Base-by-base conservation (phyloP, 768 basidiomycete genomes). In the Collybiopsis luxurians region DNA sequence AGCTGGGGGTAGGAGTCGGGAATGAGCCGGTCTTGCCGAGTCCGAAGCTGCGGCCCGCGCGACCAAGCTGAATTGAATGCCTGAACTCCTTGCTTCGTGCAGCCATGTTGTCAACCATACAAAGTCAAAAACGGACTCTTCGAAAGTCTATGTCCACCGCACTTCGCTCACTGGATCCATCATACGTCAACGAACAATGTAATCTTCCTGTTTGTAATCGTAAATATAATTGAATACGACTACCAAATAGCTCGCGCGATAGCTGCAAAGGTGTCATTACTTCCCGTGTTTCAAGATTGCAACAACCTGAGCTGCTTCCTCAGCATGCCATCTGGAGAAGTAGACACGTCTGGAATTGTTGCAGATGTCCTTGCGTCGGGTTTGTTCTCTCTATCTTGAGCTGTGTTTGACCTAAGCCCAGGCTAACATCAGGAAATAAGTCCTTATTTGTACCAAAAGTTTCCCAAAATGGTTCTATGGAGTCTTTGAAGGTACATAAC, bases 261-360 rank as follows among this genome's bases (percentile, higher is more conserved):
- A 51, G 68, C 76, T 5, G 66, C 68, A 12, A 75, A 73, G 56
- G 72, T 91, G 27, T 61, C 85, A 19, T 65, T 77, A 0, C 68
- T 84, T 17, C 74, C 85, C 1, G 73, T 75, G 9, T 87, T 90
- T 62, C 68, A 75, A 34, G 63, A 64, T 38, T 78, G 76, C 50
- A 76, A 69, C 50, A 73, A 74, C 4, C 67, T 91, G 28, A 85
- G 88, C 72, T 92, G 90, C 68, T 92, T 87, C 67, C 74, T 92
- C 40, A 91, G 83, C 69, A 91, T 92, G 90, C 87, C 88, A 11
- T 67, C 78, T 1, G 87, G 79, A 3, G 90, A 92, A 63, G 75
- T 85, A 24, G 78, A 86, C 62, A 92, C 90, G 0, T 64, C 75
- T 3, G 64, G 65, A 0, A 60, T 92, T 34, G 75, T 82, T 11